Percentiles rank a stretch among this genome's conserved stretches.
Conservation (phyloP, 441 rosid genomes). For the Populus trichocarpa region DNA sequence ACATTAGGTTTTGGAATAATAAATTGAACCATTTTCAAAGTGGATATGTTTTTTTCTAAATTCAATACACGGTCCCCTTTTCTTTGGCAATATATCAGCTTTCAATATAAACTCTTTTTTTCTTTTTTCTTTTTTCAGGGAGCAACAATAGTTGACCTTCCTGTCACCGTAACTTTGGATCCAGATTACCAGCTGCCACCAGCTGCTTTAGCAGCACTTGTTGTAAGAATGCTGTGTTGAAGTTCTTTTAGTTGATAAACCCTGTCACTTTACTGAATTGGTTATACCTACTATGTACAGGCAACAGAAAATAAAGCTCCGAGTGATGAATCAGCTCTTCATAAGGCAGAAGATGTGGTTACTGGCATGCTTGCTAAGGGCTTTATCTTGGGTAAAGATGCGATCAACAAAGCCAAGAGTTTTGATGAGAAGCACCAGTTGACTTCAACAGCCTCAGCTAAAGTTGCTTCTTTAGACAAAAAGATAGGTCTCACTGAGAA, state of each 20-base stretch:
- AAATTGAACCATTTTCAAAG: no score
- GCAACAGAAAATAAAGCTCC: not conserved
- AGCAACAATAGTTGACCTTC: constrained; percentile 59
- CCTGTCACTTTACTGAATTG: not conserved
- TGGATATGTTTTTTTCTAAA: no score
- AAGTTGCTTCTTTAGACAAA: constrained; percentile 60
- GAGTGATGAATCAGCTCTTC: constrained; percentile 53
- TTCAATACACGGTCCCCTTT: not conserved
- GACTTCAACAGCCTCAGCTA: constrained; percentile 62
- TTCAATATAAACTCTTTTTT: not conserved
- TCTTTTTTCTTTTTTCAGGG: constrained; percentile 42
- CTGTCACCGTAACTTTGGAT: constrained; percentile 51
- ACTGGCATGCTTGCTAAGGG: constrained; percentile 77
- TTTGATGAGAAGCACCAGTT: constrained; percentile 69
- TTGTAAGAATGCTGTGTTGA: constrained; percentile 10
- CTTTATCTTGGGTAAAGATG: constrained; percentile 71
- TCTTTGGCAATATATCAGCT: not conserved
- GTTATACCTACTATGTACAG: constrained; percentile 4
- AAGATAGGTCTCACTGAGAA: constrained; percentile 69
- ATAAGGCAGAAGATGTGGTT: constrained; percentile 73
- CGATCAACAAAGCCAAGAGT: constrained; percentile 58
- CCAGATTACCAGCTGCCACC: constrained; percentile 55
- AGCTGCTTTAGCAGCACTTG: constrained; percentile 20
- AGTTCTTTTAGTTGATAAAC: not conserved
- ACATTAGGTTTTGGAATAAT: not conserved